Evolutionary conservation across 2,329 filamentous ascomycete genomes (phyloP).

Genomic region (Botryotinia globosa): DNA sequence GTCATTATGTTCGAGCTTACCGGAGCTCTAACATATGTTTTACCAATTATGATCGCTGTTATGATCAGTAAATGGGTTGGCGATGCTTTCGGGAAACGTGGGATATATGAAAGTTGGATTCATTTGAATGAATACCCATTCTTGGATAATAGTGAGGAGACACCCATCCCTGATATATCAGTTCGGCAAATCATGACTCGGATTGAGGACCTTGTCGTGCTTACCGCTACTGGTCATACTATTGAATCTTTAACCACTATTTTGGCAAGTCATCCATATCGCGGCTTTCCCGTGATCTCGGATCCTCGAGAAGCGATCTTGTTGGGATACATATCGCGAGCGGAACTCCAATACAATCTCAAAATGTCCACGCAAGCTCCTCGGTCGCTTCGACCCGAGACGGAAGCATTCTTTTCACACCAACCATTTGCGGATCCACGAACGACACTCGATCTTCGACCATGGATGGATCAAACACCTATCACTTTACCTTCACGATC

Average conservation of each 20-base stretch:
- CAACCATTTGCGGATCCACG: slow-evolving; percentile 76
- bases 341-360: slow-evolving; percentile 82
- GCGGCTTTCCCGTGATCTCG: slow-evolving; percentile 87
- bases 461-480: slow-evolving; percentile 99
- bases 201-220: slow-evolving; percentile 83
- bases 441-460: slow-evolving; percentile 79
- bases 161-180: slow-evolving; percentile 74
- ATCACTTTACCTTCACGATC: slow-evolving; percentile 79
- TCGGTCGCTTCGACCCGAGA: slow-evolving; percentile 62
- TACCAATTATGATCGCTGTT: slow-evolving; percentile 98
- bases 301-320: slow-evolving; percentile 74
- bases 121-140: slow-evolving; percentile 94
- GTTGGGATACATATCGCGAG: slow-evolving; percentile 90
- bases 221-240: slow-evolving; percentile 85
- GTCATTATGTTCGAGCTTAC: slow-evolving; percentile 99
- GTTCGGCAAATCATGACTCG: slow-evolving; percentile 90
- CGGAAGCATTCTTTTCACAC: slow-evolving; percentile 81
- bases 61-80: slow-evolving; percentile 99
- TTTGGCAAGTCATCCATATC: slow-evolving; percentile 71
- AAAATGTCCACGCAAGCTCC: slow-evolving; percentile 55
- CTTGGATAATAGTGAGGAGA: slow-evolving; percentile 85
- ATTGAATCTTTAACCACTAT: slow-evolving; percentile 70
- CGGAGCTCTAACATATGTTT: slow-evolving; percentile 89
- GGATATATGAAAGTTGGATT: slow-evolving; percentile 98
- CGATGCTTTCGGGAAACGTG: slow-evolving; percentile 85